Evolutionary conservation across 306 rosid species (phyloP).

Genomic region (Hippophae gyantsensis): DNA sequence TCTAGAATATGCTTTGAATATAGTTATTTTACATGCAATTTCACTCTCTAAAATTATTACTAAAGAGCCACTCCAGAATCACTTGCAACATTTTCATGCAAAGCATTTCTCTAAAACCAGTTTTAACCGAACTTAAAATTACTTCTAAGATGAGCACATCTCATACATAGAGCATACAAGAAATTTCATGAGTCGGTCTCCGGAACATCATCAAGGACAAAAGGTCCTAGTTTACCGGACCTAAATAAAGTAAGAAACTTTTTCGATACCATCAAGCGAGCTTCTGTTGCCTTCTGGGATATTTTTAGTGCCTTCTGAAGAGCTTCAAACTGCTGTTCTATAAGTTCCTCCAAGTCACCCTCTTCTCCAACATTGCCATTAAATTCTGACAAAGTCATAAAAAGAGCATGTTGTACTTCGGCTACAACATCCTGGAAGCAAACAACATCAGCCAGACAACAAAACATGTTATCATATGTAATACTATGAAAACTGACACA

Average conservation of each 20-base stretch:
- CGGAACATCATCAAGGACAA: constrained; percentile 83
- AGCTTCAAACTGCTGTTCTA: constrained; percentile 59
- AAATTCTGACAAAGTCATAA: constrained; percentile 22
- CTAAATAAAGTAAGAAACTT: constrained; percentile 74
- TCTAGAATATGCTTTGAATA: no score
- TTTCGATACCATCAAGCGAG: constrained; percentile 79
- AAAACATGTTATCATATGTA: background rate
- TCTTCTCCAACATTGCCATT: constrained; percentile 33
- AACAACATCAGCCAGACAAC: background rate
- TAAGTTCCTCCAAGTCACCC: constrained; percentile 53
- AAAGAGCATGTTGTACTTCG: constrained; percentile 57
- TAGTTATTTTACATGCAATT: no score
- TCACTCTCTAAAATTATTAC: no score
- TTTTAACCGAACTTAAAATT: no score
- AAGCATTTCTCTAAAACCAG: no score
- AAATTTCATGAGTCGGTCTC: constrained; percentile 4
- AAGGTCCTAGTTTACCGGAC: constrained; percentile 76
- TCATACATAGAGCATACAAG: no score
- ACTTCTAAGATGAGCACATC: no score
- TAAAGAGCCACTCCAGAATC: no score
- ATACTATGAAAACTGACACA: no score
- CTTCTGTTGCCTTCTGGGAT: constrained; percentile 68
- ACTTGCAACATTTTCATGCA: no score
- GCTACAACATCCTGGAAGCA: constrained; percentile 47
- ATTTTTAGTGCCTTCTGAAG: constrained; percentile 76